Conservation (phyloP, 1,139 yeast species). For the Nadsonia starkeyi-henricii region DNA sequence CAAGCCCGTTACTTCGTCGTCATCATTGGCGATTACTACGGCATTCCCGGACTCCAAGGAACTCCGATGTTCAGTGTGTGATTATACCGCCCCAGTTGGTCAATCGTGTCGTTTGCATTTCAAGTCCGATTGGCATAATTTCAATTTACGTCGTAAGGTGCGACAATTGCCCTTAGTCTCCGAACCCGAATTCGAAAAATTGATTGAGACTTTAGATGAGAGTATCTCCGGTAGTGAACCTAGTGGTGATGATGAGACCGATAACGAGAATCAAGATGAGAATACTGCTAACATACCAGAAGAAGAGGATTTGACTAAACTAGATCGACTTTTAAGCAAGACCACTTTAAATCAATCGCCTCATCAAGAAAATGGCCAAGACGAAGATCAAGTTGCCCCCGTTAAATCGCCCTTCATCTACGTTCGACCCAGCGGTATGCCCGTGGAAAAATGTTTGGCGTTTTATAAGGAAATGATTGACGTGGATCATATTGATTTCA, state of each 20-base stretch:
- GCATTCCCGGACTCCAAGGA: too few species aligned
- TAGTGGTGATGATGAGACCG: background rate
- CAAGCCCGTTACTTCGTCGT: too few species aligned
- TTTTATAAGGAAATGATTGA: background rate
- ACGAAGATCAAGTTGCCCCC: background rate
- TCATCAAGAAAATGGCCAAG: background rate
- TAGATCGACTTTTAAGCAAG: background rate
- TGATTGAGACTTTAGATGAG: background rate
- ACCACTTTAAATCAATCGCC: background rate
- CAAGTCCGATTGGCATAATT: background rate
- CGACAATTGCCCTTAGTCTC: background rate
- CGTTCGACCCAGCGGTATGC: background rate
- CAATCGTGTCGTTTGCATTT: background rate
- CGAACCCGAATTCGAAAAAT: background rate
- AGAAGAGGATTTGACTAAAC: background rate
- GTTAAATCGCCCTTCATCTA: background rate
- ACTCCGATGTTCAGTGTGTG: too few species aligned
- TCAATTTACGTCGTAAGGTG: background rate
- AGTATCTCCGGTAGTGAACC: background rate
- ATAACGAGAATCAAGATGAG: background rate
- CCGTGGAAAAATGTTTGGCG: background rate
- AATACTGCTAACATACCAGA: background rate
- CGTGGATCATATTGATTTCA: background rate
- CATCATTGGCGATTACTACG: too few species aligned
- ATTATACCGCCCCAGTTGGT: too few species aligned